Base-by-base conservation (phyloP, 805 yeast species). In the Suhomyces sp. region DNA sequence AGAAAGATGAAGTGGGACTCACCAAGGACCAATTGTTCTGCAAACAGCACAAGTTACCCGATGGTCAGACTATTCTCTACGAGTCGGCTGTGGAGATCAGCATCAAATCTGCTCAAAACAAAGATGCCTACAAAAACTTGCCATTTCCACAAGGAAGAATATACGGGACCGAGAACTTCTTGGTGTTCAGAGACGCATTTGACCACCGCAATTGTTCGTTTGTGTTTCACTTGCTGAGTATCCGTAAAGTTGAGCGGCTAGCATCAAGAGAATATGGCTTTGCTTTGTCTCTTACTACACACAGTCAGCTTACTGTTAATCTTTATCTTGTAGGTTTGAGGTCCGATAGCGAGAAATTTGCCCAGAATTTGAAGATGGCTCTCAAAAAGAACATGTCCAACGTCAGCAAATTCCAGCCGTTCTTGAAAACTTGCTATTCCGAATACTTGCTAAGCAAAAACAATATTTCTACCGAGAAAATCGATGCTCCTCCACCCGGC, bases 161-260 rank as follows among this genome's bases (percentile, higher is more conserved):
- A n/a, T 85, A 74, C 58, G 66, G 94, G 43, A 87, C 96, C 1
- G 83, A 83, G 50, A 88, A 86, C 57, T 94, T 83, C 63, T 64
- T 94, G 35, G 81, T 88, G 20, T 93, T 92, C 62, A 77, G 82
- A 53, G 90, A 89, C 59, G 78, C 81, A 6, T 83, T 82, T 59
- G 96, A 90, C 60, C 77, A 78, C 45, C 77, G 83, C 50, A 80
- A 84, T 44, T 87, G 94, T 63, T 78, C 82, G 5, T 81, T 93
- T 61, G 78, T 78, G 3, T 59, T 93, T 25, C 94, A 93, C 55
- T 69, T 94, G 41, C 82, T 92, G 1, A 82, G 96, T 1, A 72
- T 94, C 37, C 84, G 87, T 61, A 85, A 90, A 55, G 96, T 94
- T 15, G 97, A 93, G 64, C 77, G 97, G 49, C 78, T 90, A 19